Percentiles rank a stretch among this genome's conserved stretches.
Evolutionary conservation across 163 green algal species (phyloP).

Genomic region (Trebouxiophyceae sp.): DNA sequence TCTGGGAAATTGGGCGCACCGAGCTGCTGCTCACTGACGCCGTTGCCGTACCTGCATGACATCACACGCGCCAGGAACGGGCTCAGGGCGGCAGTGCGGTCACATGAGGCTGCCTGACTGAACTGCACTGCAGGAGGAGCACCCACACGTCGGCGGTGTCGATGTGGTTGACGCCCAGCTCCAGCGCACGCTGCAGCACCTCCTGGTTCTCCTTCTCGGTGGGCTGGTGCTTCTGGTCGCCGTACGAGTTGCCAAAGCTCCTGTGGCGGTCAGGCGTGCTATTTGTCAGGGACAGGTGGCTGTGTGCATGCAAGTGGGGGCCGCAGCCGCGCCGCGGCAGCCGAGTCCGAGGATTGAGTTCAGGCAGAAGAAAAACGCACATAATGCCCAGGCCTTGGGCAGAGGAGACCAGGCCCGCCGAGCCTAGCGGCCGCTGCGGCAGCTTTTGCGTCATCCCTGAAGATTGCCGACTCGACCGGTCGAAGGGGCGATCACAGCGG

Average conservation of each 20-base stretch:
- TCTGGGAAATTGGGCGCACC: neutral
- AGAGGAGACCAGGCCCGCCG: neutral
- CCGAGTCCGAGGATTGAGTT: neutral
- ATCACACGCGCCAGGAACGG: neutral
- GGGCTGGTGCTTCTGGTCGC: neutral
- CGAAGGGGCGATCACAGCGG: too few species aligned
- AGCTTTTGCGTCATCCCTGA: neutral
- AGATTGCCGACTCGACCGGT: neutral
- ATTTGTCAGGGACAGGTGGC: neutral
- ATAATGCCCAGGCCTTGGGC: conserved; percentile 9
- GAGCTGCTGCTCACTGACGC: neutral
- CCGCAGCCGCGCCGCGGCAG: neutral
- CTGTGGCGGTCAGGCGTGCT: neutral
- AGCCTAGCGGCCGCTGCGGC: neutral
- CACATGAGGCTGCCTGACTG: neutral
- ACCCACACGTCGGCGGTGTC: conserved; percentile 1
- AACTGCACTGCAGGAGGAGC: neutral
- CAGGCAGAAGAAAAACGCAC: neutral
- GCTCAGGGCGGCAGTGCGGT: neutral
- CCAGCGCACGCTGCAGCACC: neutral
- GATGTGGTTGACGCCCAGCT: conserved; percentile 7
- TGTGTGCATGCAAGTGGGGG: neutral
- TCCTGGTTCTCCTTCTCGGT: neutral
- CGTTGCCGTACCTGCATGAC: neutral
- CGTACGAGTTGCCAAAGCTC: neutral